Conservation (phyloP, 495 filamentous ascomycete species). For the Daldinia caldariorum region DNA sequence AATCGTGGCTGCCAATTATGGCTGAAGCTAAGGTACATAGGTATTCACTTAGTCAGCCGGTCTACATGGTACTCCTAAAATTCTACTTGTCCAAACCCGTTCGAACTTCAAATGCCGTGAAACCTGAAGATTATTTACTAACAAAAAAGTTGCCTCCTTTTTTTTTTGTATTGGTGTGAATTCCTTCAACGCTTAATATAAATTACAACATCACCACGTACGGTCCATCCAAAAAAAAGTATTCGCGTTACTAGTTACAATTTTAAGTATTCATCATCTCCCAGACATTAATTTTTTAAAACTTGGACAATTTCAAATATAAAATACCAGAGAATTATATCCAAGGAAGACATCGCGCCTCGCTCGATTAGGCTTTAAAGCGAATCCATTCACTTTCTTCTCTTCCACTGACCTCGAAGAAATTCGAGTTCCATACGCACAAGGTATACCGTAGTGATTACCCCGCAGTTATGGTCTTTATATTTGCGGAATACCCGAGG, state of each 20-base stretch:
- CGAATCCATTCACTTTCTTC: background rate
- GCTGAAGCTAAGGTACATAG: background rate
- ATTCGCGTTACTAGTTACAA: background rate
- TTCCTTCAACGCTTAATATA: background rate
- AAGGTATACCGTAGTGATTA: background rate
- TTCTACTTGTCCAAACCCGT: background rate
- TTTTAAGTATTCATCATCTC: background rate
- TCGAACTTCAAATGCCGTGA: slow-evolving; percentile 17
- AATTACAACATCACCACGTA: background rate
- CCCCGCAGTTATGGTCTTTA: background rate
- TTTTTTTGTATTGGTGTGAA: background rate
- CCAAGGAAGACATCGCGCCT: background rate
- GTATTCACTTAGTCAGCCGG: background rate
- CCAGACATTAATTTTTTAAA: background rate
- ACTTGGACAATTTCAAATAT: background rate
- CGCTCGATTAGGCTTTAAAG: background rate
- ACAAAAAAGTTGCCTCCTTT: background rate
- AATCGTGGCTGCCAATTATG: too few relatives aligned
- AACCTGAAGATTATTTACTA: slow-evolving; percentile 17
- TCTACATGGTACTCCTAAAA: background rate
- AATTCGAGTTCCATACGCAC: slow-evolving; percentile 1
- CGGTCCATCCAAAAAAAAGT: background rate
- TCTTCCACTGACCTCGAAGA: background rate
- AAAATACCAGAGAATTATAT: background rate
- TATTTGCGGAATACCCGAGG: background rate